phyloP scores from a whole-genome alignment of 257 asterid genomes.

The Plantago ovata region DNA sequence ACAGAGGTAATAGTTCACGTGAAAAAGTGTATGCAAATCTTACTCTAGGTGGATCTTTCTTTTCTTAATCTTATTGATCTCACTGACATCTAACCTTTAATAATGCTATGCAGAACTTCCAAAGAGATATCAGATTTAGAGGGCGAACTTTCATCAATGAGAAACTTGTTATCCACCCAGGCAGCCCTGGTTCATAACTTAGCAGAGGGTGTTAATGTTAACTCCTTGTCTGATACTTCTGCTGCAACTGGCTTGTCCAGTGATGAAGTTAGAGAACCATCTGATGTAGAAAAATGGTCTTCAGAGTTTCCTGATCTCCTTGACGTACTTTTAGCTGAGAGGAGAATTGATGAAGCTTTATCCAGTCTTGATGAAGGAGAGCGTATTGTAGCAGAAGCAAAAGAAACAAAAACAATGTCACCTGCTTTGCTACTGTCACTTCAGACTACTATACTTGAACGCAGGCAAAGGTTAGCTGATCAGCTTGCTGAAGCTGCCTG shows the following conservation, averaged over 20 bases:
- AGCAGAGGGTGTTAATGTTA: constrained; percentile 91
- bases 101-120: constrained; percentile 62
- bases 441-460: constrained; percentile 66
- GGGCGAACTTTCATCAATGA: constrained; percentile 98
- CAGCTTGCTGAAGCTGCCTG: constrained; percentile 97
- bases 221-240: constrained; percentile 52
- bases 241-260: constrained; percentile 36
- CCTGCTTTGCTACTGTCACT: constrained; percentile 48
- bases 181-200: constrained; percentile 83
- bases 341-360: constrained; percentile 96
- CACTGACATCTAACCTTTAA: constrained; percentile 3
- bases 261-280: constrained; percentile 57
- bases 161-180: constrained; percentile 93
- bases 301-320: constrained; percentile 85
- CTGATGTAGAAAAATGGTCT: constrained; percentile 79
- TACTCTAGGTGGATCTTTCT: not conserved
- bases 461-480: constrained; percentile 83
- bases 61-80: not conserved
- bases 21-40: no score
- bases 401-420: constrained; percentile 49
- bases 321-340: constrained; percentile 91
- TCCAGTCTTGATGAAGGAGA: constrained; percentile 90
- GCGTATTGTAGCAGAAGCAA: constrained; percentile 57
- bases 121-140: constrained; percentile 99
- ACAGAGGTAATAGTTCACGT: no score